phyloP scores from a whole-genome alignment of 1,284 basidiomycete species.

The Pseudozyma tsukubaensis region DNA sequence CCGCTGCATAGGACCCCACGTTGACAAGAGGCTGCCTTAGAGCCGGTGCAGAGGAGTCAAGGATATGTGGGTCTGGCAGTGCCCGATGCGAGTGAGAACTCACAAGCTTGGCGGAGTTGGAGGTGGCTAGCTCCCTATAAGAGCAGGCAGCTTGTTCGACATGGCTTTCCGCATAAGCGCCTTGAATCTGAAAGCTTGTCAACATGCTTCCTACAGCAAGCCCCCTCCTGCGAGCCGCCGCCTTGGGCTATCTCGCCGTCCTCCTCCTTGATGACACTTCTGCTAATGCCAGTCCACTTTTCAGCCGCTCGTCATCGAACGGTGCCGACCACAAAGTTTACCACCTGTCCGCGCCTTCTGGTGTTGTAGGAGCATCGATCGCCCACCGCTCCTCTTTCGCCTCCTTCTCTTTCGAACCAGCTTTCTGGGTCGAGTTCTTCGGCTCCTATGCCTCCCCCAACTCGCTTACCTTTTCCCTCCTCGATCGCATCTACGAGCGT shows the following conservation, averaged over 20 bases:
- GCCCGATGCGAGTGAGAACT: too few relatives aligned
- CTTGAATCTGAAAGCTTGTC: not conserved
- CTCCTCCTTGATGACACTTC: not conserved
- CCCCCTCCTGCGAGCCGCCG: not conserved
- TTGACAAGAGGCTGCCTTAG: too few relatives aligned
- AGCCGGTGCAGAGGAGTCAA: too few relatives aligned
- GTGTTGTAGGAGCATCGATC: constrained; percentile 5
- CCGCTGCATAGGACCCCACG: too few relatives aligned
- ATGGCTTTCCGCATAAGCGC: not conserved
- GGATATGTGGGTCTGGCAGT: too few relatives aligned
- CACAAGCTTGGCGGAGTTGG: too few relatives aligned
- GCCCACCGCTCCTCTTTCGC: constrained; percentile 4
- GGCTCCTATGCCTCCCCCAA: constrained; percentile 9
- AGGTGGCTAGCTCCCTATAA: not conserved
- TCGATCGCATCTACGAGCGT: constrained; percentile 14
- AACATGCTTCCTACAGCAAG: not conserved
- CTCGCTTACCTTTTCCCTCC: constrained; percentile 12
- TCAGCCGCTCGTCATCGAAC: not conserved
- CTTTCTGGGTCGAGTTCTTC: constrained; percentile 20
- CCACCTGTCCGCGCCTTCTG: not conserved
- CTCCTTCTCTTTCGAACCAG: constrained; percentile 11
- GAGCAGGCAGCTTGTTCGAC: too few relatives aligned
- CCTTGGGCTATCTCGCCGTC: not conserved
- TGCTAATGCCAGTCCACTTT: not conserved
- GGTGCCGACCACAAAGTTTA: not conserved